Evolutionary conservation across 2,329 filamentous ascomycete species (phyloP).

Genomic region (Cercospora sp.): DNA sequence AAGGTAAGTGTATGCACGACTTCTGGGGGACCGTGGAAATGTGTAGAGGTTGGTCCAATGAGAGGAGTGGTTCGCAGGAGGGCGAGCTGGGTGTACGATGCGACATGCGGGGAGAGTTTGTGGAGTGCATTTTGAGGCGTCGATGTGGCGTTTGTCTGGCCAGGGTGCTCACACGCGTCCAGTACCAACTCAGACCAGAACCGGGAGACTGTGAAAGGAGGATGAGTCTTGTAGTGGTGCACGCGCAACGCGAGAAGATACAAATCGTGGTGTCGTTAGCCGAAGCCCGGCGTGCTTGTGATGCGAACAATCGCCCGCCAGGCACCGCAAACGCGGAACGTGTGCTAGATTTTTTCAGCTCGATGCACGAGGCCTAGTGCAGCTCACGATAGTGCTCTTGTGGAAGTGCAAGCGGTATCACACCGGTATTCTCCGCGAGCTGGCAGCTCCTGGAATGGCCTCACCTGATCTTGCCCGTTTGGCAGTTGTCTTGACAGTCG

Average conservation of each 20-base stretch:
- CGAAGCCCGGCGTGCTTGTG: not conserved
- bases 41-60: not conserved
- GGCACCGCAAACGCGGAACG: not conserved
- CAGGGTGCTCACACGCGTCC: not conserved
- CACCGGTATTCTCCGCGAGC: not conserved
- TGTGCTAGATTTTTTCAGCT: not conserved
- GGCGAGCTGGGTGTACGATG: not conserved
- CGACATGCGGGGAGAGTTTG: constrained; percentile 10
- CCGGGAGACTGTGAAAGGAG: not conserved
- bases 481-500: not conserved
- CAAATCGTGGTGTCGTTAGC: not conserved
- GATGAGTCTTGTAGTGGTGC: not conserved
- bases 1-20: not conserved
- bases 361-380: not conserved
- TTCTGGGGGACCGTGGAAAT: not conserved
- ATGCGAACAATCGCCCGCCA: not conserved
- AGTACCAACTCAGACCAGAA: not conserved
- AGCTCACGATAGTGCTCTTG: not conserved
- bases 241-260: not conserved
- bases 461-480: not conserved
- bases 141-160: constrained; percentile 5
- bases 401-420: not conserved
- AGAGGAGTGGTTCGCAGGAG: not conserved
- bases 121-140: constrained; percentile 6
- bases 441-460: not conserved